Base-by-base conservation (phyloP, 1,139 yeast species). In the Nakaseomyces glabratus region DNA sequence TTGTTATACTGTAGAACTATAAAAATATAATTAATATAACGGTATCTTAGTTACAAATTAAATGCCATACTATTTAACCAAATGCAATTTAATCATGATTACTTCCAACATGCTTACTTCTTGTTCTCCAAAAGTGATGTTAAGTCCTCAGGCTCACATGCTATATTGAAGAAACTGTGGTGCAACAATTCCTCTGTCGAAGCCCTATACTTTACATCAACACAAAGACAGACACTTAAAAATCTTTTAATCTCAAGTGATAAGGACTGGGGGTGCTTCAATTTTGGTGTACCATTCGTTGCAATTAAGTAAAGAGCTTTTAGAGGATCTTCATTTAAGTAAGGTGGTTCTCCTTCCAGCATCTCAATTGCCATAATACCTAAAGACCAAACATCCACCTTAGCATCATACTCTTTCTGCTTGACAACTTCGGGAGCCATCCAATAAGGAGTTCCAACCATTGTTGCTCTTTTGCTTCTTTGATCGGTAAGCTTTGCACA, bases 381-480 rank as follows among this genome's bases (percentile, higher is more conserved):
- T 42, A 88, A 65, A 2, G 95, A 82, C 97, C 97, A 88, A 25
- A 88, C 90, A 59, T 88, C 97, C 15, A 88, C 95, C 58, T 88
- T 88, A 47, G 82, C 95, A 49, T 85, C 96, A 51, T 88, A 88
- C 51, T 84, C 95, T 60, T 84, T 85, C 50, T 86, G 95, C 59
- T 85, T 82, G 36, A 88, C 95, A 33, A 88, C 95, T 60, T 88
- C 97, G 2, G 97, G 97, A 0, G 96, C 97, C 97, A 88, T 88
- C 97, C 97, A 88, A 58, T 88, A 88, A 8, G 97, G 96, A 0
- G 97, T 88, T 20, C 97, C 97, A 5, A 86, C 97, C 95, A 88
- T 85, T 1, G 97, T 88, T 6, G 95, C 95, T 42, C 97, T 72
- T 60, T 88, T 88, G 43, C 79, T 80, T 60, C 88, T 74, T 56